These are phyloP conservation scores for Cyclotella choctawhatcheeana DNA, from an alignment of 108 stramenopile genomes.

Conservation along the genomic window DNA sequence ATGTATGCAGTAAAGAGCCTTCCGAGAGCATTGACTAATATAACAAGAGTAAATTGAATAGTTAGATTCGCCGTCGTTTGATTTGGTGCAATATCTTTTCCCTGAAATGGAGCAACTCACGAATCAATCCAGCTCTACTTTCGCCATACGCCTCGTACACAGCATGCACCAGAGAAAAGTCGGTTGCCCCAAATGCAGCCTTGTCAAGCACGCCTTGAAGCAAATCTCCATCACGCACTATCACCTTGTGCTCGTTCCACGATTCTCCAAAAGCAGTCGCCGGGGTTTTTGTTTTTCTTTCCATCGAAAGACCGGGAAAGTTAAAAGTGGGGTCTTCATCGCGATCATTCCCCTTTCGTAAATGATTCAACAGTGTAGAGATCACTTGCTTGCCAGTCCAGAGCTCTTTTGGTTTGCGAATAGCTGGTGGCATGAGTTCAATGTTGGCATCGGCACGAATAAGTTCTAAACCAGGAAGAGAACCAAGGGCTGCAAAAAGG, in stretches of 20 bases:
- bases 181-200: constrained; percentile 94
- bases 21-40: constrained; percentile 86
- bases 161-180: constrained; percentile 94
- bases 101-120: not conserved
- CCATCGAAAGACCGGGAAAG: constrained; percentile 84
- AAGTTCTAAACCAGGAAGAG: constrained; percentile 91
- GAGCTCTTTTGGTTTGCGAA: constrained; percentile 88
- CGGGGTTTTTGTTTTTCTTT: constrained; percentile 94
- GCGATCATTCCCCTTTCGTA: constrained; percentile 82
- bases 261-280: constrained; percentile 86
- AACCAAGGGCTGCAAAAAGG: constrained; percentile 87
- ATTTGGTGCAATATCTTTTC: not conserved
- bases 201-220: constrained; percentile 97
- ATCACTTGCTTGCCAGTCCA: constrained; percentile 99
- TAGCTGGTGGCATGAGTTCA: constrained; percentile 92
- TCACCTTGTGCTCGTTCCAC: constrained; percentile 90
- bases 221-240: constrained; percentile 93
- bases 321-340: constrained; percentile 55
- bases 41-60: not conserved
- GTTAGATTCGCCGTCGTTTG: not conserved
- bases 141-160: constrained; percentile 97
- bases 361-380: constrained; percentile 82
- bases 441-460: constrained; percentile 79
- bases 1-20: constrained; percentile 96
- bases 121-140: constrained; percentile 82